Conservation (phyloP, 2,329 filamentous ascomycete species). For the Fusarium sp. region DNA sequence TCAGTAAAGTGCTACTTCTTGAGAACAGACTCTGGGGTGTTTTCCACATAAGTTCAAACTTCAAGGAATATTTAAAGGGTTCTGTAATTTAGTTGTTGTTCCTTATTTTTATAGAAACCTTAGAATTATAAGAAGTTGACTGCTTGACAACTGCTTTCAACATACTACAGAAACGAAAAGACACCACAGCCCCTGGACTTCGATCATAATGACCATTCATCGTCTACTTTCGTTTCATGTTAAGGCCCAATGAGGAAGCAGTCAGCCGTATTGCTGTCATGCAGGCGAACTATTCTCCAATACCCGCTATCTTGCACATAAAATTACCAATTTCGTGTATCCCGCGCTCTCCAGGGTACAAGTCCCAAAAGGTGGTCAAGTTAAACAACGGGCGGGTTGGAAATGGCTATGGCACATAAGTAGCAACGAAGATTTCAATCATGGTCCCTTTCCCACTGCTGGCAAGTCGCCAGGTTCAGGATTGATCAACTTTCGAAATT, state of each 20-base stretch:
- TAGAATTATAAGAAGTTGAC: not conserved
- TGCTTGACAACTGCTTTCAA: slow-evolving; percentile 16
- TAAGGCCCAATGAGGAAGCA: slow-evolving; percentile 49
- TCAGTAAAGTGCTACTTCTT: not conserved
- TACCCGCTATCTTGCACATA: slow-evolving; percentile 53
- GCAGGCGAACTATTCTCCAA: slow-evolving; percentile 53
- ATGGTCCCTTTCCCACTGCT: slow-evolving; percentile 54
- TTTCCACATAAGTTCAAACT: not conserved
- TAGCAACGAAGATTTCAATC: slow-evolving; percentile 54
- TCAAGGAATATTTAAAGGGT: not conserved
- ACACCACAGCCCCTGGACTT: slow-evolving; percentile 46
- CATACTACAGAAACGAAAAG: slow-evolving; percentile 51
- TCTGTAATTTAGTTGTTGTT: not conserved
- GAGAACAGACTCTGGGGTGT: not conserved
- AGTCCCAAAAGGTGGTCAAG: slow-evolving; percentile 49
- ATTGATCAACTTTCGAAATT: slow-evolving; percentile 46
- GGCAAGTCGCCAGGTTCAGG: slow-evolving; percentile 46
- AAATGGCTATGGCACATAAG: slow-evolving; percentile 57
- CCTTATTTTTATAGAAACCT: not conserved
- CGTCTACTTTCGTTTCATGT: slow-evolving; percentile 61
- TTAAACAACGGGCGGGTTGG: slow-evolving; percentile 56
- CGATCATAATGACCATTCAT: slow-evolving; percentile 51
- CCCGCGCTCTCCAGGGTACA: slow-evolving; percentile 54
- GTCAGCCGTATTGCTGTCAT: slow-evolving; percentile 56
- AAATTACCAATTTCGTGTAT: slow-evolving; percentile 56